phyloP scores from a whole-genome alignment of 176 grass and related monocot genomes.

The Rhipidocladum racemiflorum region DNA sequence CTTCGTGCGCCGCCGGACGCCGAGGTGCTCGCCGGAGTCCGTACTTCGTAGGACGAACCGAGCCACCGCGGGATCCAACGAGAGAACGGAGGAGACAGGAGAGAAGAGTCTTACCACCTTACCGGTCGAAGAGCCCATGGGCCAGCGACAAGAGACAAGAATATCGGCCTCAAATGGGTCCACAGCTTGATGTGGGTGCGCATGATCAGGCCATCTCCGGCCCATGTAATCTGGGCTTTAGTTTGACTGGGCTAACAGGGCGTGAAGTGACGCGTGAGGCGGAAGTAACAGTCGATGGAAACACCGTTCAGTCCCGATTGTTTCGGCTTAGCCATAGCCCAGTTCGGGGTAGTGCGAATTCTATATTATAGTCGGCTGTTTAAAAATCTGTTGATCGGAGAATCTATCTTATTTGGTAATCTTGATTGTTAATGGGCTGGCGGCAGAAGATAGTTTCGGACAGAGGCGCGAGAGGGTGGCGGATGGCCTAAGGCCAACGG shows the following conservation, averaged over 20 bases:
- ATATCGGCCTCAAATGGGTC: background rate
- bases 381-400: too few relatives aligned
- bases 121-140: background rate
- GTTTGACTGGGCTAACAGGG: background rate
- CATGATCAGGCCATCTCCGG: fast-evolving
- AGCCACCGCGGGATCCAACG: conserved; percentile 7
- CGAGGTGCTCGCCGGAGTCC: conserved; percentile 40
- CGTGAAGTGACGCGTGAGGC: conserved; percentile 34
- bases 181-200: too few relatives aligned
- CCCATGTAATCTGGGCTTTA: background rate
- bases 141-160: background rate
- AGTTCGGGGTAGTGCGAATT: too few relatives aligned
- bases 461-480: too few relatives aligned
- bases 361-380: too few relatives aligned
- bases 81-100: background rate
- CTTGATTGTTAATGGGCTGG: too few relatives aligned
- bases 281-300: conserved; percentile 24
- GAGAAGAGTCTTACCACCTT: too few relatives aligned
- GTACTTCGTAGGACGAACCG: background rate
- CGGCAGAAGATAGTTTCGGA: too few relatives aligned
- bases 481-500: too few relatives aligned
- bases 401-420: too few relatives aligned
- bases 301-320: background rate
- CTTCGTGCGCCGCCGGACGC: conserved; percentile 15
- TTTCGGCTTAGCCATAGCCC: too few relatives aligned